These are phyloP conservation scores for Calonectria ilicicola DNA, from an alignment of 2,329 filamentous ascomycete species.

Conservation along the genomic window DNA sequence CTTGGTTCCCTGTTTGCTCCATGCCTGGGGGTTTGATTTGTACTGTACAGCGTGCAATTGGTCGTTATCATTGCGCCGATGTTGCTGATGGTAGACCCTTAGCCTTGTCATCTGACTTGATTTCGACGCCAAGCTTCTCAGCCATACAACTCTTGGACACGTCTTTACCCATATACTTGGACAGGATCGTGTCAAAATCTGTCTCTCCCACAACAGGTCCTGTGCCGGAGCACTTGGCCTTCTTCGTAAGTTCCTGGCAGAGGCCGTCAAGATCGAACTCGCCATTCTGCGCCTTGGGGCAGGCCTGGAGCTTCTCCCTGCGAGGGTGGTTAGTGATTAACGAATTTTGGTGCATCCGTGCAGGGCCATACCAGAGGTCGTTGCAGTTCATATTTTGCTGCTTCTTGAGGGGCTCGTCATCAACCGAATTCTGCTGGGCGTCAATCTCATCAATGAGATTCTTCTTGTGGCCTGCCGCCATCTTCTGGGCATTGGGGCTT, in stretches of 20 bases:
- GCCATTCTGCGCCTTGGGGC: constrained; percentile 87
- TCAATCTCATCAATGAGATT: constrained; percentile 85
- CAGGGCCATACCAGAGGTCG: constrained; percentile 84
- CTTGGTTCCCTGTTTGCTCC: constrained; percentile 40
- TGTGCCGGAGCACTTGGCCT: constrained; percentile 92
- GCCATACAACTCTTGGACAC: constrained; percentile 49
- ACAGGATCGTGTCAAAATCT: constrained; percentile 86
- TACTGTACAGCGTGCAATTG: constrained; percentile 40
- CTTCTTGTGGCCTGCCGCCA: constrained; percentile 60
- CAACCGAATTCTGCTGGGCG: constrained; percentile 75
- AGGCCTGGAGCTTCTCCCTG: constrained; percentile 91
- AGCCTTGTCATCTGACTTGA: constrained; percentile 41
- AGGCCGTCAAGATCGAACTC: constrained; percentile 95
- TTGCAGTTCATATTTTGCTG: constrained; percentile 82
- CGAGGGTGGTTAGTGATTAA: constrained; percentile 53
- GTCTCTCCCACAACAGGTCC: constrained; percentile 90
- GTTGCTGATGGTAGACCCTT: constrained; percentile 32
- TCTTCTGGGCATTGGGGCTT: constrained; percentile 52
- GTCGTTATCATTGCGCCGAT: constrained; percentile 22
- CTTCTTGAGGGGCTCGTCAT: constrained; percentile 69
- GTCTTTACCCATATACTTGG: constrained; percentile 68
- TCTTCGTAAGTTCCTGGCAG: constrained; percentile 92
- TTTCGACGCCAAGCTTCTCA: constrained; percentile 71
- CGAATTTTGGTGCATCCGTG: not conserved
- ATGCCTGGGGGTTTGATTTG: constrained; percentile 30